Base-by-base conservation (phyloP, 345 rosid species). In the Hypericum androsaemum region DNA sequence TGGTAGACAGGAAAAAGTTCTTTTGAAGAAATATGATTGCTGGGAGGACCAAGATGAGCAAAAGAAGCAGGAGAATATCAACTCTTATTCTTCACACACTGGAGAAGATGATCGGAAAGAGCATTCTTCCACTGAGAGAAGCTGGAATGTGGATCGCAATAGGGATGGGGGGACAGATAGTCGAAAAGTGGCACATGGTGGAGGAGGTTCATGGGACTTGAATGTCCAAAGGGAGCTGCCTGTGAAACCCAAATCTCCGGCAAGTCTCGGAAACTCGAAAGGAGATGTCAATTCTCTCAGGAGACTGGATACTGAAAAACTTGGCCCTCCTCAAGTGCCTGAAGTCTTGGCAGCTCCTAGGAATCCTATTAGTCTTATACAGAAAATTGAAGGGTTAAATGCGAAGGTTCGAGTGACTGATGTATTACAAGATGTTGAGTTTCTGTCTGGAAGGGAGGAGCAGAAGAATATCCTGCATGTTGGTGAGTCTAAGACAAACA, bases 301-400 rank as follows among this genome's bases (percentile, higher is more conserved):
- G 59, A 66, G 63, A 60, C 17, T 46, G 37, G 66, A 63, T 32
- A 47, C 41, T 40, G 49, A 44, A 47, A 80, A 65, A 50, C 64
- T 57, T 52, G 54, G 47, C 49, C 52, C 51, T 50, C 43, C 61
- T 55, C 39, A 40, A 37, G 5, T 12, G 37, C 60, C 69, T 47
- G 80, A 66, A 58, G 60, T 52, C 50, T 57, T 67, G 0, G 53
- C 53, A 11, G 45, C 75, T 48, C 53, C 81, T 13, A 77, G 61
- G 69, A 92, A 77, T 72, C 62, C 84, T 47, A 22, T 4, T 22
- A 73, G 66, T 72, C 71, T 86, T 71, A 82, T 94, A 59, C 81
- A 78, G 79, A 86, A 94, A 75, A 83, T 94, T 52, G 87, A 94
- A 73, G 80, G 89, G 57, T 67, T 94, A 64, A 94, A 88, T 73